Percentiles rank a stretch among this genome's conserved stretches.
Evolutionary conservation across 495 filamentous ascomycete species (phyloP).

Genomic region (Oidiodendron maius): DNA sequence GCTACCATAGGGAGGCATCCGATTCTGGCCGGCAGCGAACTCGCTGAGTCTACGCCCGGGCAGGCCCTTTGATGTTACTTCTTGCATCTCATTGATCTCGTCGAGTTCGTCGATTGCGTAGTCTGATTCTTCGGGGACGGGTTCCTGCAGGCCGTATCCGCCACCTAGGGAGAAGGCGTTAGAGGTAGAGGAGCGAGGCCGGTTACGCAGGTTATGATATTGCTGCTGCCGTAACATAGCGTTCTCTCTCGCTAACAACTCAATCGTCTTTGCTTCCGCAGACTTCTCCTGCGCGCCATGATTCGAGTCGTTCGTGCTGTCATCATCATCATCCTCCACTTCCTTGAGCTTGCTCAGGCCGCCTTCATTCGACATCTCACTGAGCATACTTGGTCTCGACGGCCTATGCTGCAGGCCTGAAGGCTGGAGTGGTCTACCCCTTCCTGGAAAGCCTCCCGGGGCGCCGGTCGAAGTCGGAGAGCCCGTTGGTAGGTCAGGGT

Average conservation of each 20-base stretch:
- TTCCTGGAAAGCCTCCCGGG: constrained; percentile 37
- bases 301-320: constrained; percentile 55
- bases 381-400: constrained; percentile 80
- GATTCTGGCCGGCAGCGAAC: constrained; percentile 50
- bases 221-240: constrained; percentile 60
- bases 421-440: constrained; percentile 48
- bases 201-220: constrained; percentile 52
- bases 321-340: constrained; percentile 76
- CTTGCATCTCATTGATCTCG: constrained; percentile 53
- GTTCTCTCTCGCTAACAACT: constrained; percentile 68
- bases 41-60: constrained; percentile 52
- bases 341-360: constrained; percentile 75
- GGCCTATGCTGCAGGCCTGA: constrained; percentile 73
- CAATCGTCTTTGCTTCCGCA: constrained; percentile 62
- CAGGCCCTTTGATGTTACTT: constrained; percentile 45
- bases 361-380: constrained; percentile 68
- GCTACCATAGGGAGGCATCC: constrained; percentile 47
- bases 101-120: constrained; percentile 66
- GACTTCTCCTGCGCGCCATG: constrained; percentile 56
- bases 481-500: constrained; percentile 56
- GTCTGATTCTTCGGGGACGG: constrained; percentile 64
- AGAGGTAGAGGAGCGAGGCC: constrained; percentile 56
- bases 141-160: constrained; percentile 55
- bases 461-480: constrained; percentile 35
- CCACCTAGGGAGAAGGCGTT: constrained; percentile 48